Base-by-base conservation (phyloP, 2,329 filamentous ascomycete genomes). In the Cladosporium sp. region DNA sequence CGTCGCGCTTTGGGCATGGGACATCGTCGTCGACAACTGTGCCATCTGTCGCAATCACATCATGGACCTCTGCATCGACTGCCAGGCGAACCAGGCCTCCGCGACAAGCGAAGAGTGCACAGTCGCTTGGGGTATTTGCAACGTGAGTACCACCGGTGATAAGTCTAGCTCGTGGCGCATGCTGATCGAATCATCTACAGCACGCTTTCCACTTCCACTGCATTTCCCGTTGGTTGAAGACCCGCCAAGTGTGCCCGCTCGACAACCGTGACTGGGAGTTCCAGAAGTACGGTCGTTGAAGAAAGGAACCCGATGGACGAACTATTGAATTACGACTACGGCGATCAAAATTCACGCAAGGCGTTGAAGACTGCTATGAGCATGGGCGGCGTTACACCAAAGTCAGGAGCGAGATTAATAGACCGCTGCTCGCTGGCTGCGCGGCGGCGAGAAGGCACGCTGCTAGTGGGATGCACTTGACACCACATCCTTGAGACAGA, bases 161-260 rank as follows among this genome's bases (percentile, higher is more conserved):
- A n/a, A 32, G 3, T 22, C 13, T n/a, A 18, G n/a, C 19, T 35
- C 28, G 13, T 13, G 13, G 41, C 14, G 22, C 34, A 52, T 52
- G 54, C 22, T 14, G 35, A 33, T 13, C 19, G 38, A 34, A 14
- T 40, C 35, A 14, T 14, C 42, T 28, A 54, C 66, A 98, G 93
- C 93, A 98, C 68, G 93, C 93, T 31, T 98, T 98, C 79, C 93
- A 98, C 74, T 98, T 98, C 76, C 93, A 98, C 76, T 98, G 93
- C 77, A 98, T 98, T 68, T 97, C 93, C 10, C 83, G 93, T 73
- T 98, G 93, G 93, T 78, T 98, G 55, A 98, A 98, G 80, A 95
- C 93, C n/a, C 85, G 93, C 68, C 93, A 97, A 70, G 93, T 98
- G 46, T 98, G 93, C 69, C 93, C 93, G 13, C 78, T 98, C 42